Percentiles rank a stretch among this genome's conserved stretches.
phyloP scores from a whole-genome alignment of 345 rosid species.

The Psidium guajava region DNA sequence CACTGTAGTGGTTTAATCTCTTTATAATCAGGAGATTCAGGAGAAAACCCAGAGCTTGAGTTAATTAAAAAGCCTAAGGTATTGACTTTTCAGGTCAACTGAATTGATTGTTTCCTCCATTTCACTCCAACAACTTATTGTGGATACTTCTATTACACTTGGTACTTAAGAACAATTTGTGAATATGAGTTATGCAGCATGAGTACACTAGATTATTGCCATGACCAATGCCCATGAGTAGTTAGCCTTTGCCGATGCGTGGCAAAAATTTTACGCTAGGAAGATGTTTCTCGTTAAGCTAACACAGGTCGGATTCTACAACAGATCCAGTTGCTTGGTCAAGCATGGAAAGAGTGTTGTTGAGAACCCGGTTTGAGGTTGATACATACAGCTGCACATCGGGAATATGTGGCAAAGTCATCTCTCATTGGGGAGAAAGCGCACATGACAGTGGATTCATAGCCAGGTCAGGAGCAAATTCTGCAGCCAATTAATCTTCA shows the following conservation, averaged over 20 bases:
- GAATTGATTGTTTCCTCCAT: too few species aligned
- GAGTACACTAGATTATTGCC: not conserved
- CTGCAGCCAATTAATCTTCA: not conserved
- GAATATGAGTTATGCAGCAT: not conserved
- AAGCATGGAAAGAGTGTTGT: not conserved
- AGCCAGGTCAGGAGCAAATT: not conserved
- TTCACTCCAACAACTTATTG: too few species aligned
- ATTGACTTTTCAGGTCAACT: too few species aligned
- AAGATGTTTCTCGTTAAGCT: not conserved
- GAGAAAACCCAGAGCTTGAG: not conserved
- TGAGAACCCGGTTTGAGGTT: not conserved
- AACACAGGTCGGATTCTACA: not conserved
- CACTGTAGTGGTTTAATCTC: not conserved
- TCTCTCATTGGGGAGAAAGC: not conserved
- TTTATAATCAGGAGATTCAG: not conserved
- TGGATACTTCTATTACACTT: too few species aligned
- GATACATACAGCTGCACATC: not conserved
- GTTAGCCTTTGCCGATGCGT: not conserved
- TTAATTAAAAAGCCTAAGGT: not conserved
- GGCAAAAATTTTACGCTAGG: not conserved
- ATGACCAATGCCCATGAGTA: not conserved
- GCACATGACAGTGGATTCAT: not conserved
- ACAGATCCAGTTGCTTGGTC: not conserved
- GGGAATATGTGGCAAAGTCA: not conserved
- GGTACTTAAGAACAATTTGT: not conserved